A percentile compares a stretch with the other conserved stretches of the same genome.
phyloP scores from a whole-genome alignment of 2,329 filamentous ascomycete species.

The Keithomyces neogunnii region DNA sequence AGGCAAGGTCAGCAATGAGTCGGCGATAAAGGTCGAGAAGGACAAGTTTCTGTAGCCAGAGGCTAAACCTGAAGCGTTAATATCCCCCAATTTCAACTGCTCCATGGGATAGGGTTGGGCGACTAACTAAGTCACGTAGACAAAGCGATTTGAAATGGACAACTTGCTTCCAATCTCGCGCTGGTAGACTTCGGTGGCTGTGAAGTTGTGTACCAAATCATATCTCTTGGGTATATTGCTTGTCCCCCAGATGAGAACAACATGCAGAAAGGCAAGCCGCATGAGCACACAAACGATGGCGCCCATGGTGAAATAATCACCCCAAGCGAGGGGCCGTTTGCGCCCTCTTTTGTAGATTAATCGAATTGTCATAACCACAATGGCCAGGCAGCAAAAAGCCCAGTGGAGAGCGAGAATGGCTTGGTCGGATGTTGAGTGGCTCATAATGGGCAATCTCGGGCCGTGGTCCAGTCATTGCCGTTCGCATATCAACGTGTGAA shows the following conservation, averaged over 20 bases:
- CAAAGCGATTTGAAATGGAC: slow-evolving; percentile 21
- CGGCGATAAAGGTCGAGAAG: slow-evolving; percentile 18
- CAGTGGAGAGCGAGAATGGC: slow-evolving; percentile 15
- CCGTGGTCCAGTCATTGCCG: background rate
- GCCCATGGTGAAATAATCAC: slow-evolving; percentile 26
- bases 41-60: slow-evolving; percentile 21
- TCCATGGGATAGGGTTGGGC: background rate
- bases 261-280: slow-evolving; percentile 20
- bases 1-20: slow-evolving; percentile 14
- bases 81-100: background rate
- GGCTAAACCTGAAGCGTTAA: slow-evolving; percentile 8
- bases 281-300: slow-evolving; percentile 23
- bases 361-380: slow-evolving; percentile 14
- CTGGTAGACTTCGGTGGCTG: slow-evolving; percentile 20
- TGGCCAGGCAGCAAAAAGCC: slow-evolving; percentile 15
- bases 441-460: slow-evolving; percentile 6
- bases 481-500: background rate
- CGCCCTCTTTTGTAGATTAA: slow-evolving; percentile 13
- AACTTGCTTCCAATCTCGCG: slow-evolving; percentile 26
- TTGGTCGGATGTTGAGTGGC: slow-evolving; percentile 4
- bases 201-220: slow-evolving; percentile 17
- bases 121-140: slow-evolving; percentile 27
- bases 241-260: slow-evolving; percentile 27
- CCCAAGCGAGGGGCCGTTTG: slow-evolving; percentile 12
- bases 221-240: slow-evolving; percentile 21